phyloP scores from a whole-genome alignment of 2,329 filamentous ascomycete genomes.

The Fonsecaea multimorphosa region DNA sequence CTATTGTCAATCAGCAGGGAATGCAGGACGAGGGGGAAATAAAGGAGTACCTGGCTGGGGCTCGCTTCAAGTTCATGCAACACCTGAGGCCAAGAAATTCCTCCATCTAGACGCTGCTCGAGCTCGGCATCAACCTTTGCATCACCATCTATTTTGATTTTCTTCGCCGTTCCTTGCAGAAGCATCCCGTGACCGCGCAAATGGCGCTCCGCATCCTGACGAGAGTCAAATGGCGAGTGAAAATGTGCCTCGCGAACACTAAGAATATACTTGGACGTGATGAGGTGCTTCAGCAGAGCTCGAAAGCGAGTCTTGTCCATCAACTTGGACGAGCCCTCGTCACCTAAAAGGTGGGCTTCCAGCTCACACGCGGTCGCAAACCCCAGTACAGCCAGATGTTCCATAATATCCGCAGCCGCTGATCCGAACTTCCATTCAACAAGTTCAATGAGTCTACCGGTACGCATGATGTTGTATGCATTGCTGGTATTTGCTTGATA shows the following conservation, averaged over 20 bases:
- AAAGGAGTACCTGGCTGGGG: constrained; percentile 10
- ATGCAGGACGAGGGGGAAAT: neutral
- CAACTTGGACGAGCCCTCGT: constrained; percentile 1
- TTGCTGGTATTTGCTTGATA: constrained; percentile 84
- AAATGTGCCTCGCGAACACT: constrained; percentile 50
- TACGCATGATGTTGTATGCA: constrained; percentile 81
- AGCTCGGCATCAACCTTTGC: constrained; percentile 62
- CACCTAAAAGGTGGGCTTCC: constrained; percentile 39
- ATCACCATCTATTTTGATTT: constrained; percentile 69
- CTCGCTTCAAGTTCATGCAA: constrained; percentile 20
- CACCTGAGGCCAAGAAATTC: constrained; percentile 17
- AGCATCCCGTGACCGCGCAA: constrained; percentile 61
- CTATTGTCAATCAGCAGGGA: constrained; percentile 20
- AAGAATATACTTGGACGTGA: constrained; percentile 28
- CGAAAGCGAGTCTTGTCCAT: constrained; percentile 15
- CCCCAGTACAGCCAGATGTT: constrained; percentile 76
- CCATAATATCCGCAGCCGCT: constrained; percentile 75
- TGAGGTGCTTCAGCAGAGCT: constrained; percentile 18
- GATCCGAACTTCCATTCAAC: constrained; percentile 75
- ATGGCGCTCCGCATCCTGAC: constrained; percentile 65
- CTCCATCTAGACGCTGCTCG: constrained; percentile 50
- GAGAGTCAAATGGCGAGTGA: constrained; percentile 62
- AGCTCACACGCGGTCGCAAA: constrained; percentile 66
- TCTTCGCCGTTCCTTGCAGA: constrained; percentile 61
- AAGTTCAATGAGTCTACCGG: constrained; percentile 79